Percentiles rank a stretch among this genome's conserved stretches.
phyloP scores from a whole-genome alignment of 805 yeast genomes.

The Starmerella stigmatis region DNA sequence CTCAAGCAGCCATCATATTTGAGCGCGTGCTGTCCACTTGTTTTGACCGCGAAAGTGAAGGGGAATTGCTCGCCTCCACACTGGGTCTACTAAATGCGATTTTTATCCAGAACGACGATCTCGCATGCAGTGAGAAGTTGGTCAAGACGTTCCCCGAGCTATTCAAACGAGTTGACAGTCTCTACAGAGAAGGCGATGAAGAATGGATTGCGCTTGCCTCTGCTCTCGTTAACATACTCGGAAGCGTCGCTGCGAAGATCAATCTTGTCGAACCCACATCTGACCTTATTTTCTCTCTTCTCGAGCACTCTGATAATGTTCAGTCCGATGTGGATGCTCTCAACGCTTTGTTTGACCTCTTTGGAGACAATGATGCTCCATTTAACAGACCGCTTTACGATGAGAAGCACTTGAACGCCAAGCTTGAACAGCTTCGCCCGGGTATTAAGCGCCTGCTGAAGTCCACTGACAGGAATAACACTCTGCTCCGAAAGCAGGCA shows the following conservation, averaged over 20 bases:
- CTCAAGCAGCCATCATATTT: slow-evolving; percentile 26
- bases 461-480: slow-evolving; percentile 54
- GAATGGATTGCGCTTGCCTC: slow-evolving; percentile 12
- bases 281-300: slow-evolving; percentile 11
- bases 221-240: slow-evolving; percentile 9
- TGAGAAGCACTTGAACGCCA: slow-evolving; percentile 37
- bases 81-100: slow-evolving; percentile 19
- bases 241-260: slow-evolving; percentile 3
- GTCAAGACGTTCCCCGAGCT: background rate
- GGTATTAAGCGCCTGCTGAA: slow-evolving; percentile 46
- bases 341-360: slow-evolving; percentile 63
- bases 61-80: slow-evolving; percentile 25
- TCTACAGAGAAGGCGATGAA: slow-evolving; percentile 1
- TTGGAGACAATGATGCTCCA: slow-evolving; percentile 56
- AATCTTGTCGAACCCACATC: slow-evolving; percentile 5
- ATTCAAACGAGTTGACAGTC: slow-evolving; percentile 1
- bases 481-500: slow-evolving; percentile 48
- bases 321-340: slow-evolving; percentile 48
- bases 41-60: slow-evolving; percentile 21
- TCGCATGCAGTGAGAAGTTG: background rate
- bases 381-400: slow-evolving; percentile 57
- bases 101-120: slow-evolving; percentile 16
- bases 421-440: slow-evolving; percentile 38
- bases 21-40: slow-evolving; percentile 12
- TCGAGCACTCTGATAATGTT: slow-evolving; percentile 24